Evolutionary conservation across 768 basidiomycete genomes (phyloP).

Genomic region (Termitomyces titanicus): DNA sequence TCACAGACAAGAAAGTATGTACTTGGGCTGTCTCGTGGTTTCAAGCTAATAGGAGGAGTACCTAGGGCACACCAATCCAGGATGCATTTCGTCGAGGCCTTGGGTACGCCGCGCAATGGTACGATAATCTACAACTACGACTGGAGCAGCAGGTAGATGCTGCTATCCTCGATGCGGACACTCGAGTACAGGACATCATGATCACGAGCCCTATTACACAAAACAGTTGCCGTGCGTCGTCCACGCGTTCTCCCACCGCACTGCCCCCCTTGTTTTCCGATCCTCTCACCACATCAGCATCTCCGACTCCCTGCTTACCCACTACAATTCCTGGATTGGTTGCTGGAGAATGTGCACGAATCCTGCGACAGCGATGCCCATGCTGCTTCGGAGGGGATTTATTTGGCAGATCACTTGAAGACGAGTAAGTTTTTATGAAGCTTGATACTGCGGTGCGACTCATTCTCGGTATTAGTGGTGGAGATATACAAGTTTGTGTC

Average conservation of each 20-base stretch:
- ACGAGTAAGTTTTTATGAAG: not conserved
- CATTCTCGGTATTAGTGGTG: slow-evolving; percentile 18
- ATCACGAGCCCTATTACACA: too few species aligned
- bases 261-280: too few species aligned
- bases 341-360: slow-evolving; percentile 9
- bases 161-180: not conserved
- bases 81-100: not conserved
- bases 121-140: not conserved
- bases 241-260: too few species aligned
- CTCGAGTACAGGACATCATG: not conserved
- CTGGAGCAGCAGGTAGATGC: not conserved
- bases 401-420: slow-evolving; percentile 20
- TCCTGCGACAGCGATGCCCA: slow-evolving; percentile 26
- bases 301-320: not conserved
- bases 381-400: slow-evolving; percentile 28
- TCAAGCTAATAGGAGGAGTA: not conserved
- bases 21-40: not conserved
- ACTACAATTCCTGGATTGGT: not conserved
- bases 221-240: too few species aligned
- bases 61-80: not conserved
- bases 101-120: not conserved
- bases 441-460: not conserved
- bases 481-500: slow-evolving; percentile 31
- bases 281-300: not conserved
- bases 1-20: slow-evolving; percentile 19